Evolutionary conservation across 2,329 filamentous ascomycete species (phyloP), one percentile per base, ranked within the genome.

Genomic region (Dissoconium aciculare): DNA sequence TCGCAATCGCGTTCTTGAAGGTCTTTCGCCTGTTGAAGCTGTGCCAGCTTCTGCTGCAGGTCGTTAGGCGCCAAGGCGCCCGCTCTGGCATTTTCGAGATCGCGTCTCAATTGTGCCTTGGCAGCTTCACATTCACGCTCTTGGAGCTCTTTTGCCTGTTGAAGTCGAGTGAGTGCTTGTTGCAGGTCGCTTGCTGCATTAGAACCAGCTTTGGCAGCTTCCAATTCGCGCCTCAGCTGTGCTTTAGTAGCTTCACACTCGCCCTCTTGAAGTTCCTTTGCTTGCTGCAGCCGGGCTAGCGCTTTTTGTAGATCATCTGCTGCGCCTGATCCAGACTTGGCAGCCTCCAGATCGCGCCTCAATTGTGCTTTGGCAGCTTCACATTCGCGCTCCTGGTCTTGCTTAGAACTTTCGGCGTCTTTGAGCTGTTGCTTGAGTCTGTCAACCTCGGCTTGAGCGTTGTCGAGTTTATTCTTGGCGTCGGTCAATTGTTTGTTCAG

Each of bases 371-470:
- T 23, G 19, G 19, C n/a, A 8, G 8, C n/a, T n/a, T 23, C 19
- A n/a, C 19, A 23, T 23, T 23, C 19, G 19, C 19, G 8, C 19
- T 23, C 19, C n/a, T 23, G 19, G 19, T 23, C 19, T n/a, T 23
- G 19, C 19, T 23, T 23, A n/a, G 19, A 8, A 8, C n/a, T 23
- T 23, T 23, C 19, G 8, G 19, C 19, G 19, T 23, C 19, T 8
- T n/a, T 8, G 8, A 23, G 19, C 19, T 23, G 8, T n/a, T 23
- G 19, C 19, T 23, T 23, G 19, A 23, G 19, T 8, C 8, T n/a
- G 19, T 23, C 19, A n/a, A n/a, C 19, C 8, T 23, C 19, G 8
- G 8, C 8, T n/a, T 23, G 8, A n/a, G 19, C 19, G 19, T 8
- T n/a, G 8, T 23, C n/a, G 8, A 23, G 19, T n/a, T 23, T 23